Base-by-base conservation (phyloP, 768 basidiomycete species). In the Boletus coccyginus region DNA sequence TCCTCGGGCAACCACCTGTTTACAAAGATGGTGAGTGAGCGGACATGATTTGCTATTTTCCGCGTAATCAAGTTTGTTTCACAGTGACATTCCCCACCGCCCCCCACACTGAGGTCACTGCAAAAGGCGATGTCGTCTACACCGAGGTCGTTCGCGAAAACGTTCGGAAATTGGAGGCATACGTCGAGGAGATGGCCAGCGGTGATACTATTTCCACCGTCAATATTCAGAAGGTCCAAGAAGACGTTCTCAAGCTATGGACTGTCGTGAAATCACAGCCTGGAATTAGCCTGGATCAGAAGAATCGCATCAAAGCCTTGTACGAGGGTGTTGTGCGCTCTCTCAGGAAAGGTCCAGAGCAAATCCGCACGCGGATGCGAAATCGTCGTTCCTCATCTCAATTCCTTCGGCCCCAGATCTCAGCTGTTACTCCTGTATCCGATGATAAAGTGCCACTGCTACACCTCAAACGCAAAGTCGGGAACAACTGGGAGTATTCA, bases 121-220 rank as follows among this genome's bases (percentile, higher is more conserved):
- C 83, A 46, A 93, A 92, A 75, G 97, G 97, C 24, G 95, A 98
- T 53, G 94, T 99, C 61, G 80, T 97, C 53, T 94, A 95, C 75
- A 84, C 88, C 6, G 97, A 99, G 73, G 91, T 98, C 56, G 92
- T 93, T 57, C 92, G 97, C 47, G 91, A 96, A 70, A 92, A 92
- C 55, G 96, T 98, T 44, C 89, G 97, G 65, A 98, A 98, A 76
- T 81, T 99, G 43, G 97, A 99, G 74, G 92, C 94, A 2, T 99
- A 99, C 65, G 97, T 93, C 52, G 87, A 94, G 66, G 94, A 99
- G 75, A 99, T 99, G 97, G 94, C 97, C 2, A 92, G 90, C 57
- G 92, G 94, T 3, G 93, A 95, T 67, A 86, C 90, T 7, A 89
- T 92, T 49, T 83, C 90, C 3, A 78, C 84, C 35, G 84, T 95